These are phyloP conservation scores for Ichthyophthirius multifiliis DNA, from an alignment of 169 alveolate genomes.

Conservation along the genomic window DNA sequence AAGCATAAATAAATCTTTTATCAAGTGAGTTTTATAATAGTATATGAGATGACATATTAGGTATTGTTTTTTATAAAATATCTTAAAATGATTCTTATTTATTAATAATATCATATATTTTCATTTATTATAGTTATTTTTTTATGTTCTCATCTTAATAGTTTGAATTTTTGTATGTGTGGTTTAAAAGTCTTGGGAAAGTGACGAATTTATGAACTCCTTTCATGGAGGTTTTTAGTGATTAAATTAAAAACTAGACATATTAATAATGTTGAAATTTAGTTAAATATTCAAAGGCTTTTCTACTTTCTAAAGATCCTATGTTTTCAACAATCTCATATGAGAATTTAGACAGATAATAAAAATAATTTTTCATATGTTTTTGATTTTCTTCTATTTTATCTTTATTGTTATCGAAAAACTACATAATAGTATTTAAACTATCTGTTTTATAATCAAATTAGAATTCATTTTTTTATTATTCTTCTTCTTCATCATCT, in stretches of 20 bases:
- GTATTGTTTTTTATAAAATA: conserved; percentile 59
- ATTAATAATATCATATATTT: conserved; percentile 21
- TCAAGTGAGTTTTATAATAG: conserved; percentile 60
- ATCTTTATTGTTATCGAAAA: no score
- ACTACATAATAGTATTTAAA: no score
- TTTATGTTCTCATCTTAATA: conserved; percentile 17
- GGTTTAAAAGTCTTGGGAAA: conserved; percentile 1
- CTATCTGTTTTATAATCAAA: no score
- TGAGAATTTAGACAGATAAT: neutral
- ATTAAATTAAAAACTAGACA: conserved; percentile 1
- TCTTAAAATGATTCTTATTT: neutral
- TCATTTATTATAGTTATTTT: neutral
- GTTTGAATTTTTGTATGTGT: neutral
- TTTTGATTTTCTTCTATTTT: no score
- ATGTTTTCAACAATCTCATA: neutral
- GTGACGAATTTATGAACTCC: conserved; percentile 31
- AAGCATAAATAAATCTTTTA: conserved; percentile 57
- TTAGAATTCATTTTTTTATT: no score
- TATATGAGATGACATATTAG: conserved; percentile 56
- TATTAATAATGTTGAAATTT: conserved; percentile 22
- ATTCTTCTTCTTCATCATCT: no score
- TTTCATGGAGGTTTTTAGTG: conserved; percentile 6
- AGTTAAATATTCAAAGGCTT: conserved; percentile 23
- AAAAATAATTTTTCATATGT: no score
- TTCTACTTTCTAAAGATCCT: neutral